Evolutionary conservation across 257 asterid genomes (phyloP).

Genomic region (Haberlea rhodopensis): DNA sequence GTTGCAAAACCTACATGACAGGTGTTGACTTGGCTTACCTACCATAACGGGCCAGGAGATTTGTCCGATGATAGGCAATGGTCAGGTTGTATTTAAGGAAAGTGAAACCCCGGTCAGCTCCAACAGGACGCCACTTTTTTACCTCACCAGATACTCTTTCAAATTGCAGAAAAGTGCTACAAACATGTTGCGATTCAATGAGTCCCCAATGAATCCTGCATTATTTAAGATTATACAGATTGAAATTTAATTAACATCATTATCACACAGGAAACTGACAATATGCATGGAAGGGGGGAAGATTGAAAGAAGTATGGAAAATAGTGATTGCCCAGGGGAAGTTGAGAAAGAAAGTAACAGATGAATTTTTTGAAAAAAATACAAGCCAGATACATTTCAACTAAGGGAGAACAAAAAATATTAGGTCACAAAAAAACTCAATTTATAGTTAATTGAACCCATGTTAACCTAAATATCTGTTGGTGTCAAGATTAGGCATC

Average conservation of each 20-base stretch:
- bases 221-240: conserved; percentile 40
- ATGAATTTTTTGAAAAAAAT: not conserved
- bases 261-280: not conserved
- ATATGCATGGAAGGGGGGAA: not conserved
- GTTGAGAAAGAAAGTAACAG: not conserved
- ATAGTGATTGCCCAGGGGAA: not conserved
- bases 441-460: not conserved
- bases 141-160: conserved; percentile 58
- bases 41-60: conserved; percentile 94
- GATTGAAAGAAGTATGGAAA: too few species aligned
- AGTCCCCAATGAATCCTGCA: conserved; percentile 99
- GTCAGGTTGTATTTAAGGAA: conserved; percentile 82
- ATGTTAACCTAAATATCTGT: not conserved
- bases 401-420: not conserved
- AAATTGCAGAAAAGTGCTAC: conserved; percentile 83
- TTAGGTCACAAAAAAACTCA: too few species aligned
- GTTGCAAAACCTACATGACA: not conserved
- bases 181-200: conserved; percentile 94
- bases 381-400: not conserved
- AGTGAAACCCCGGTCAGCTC: conserved; percentile 96
- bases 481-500: not conserved
- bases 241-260: conserved; percentile 18
- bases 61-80: conserved; percentile 87
- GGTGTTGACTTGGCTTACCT: conserved; percentile 58
- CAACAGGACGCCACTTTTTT: conserved; percentile 94